Evolutionary conservation across 805 yeast genomes (phyloP), one percentile per base, ranked within the genome.

Genomic region (Barnettozyma populi): DNA sequence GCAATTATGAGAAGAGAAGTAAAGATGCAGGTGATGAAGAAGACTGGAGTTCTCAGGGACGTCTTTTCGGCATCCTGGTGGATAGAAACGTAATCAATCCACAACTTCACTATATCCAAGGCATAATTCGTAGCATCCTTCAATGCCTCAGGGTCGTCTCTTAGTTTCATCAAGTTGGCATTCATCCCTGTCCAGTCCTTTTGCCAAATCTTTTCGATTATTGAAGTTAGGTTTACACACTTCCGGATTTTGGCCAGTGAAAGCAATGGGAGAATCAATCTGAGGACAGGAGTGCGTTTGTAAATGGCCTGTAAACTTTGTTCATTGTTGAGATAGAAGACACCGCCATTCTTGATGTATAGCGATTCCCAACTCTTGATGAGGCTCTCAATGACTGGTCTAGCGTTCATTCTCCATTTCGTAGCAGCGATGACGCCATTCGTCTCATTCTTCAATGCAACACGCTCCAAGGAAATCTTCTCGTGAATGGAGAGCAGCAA

Each of bases 131-230:
- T 72, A 9, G 86, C 77, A 57, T 84, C 90, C 44, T 83, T 73
- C 43, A 84, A 67, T 5, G 83, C 81, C 52, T 83, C 88, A 44
- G 78, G 74, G 58, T 84, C 83, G 39, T 67, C 65, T 43, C 72
- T 67, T 38, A 82, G 61, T 29, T 63, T 63, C 49, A 73, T 69
- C 48, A 84, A 66, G 40, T 72, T 72, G 7, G 59, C 53, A 55
- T 81, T 82, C 89, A 86, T 82, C 0, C 73, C 77, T 14, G 62
- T 69, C 88, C 90, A 85, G 62, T 86, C 83, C 56, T 83, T 79
- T 45, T 68, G 60, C 76, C 89, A 79, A 5, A 84, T 79, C 39
- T 73, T 72, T 47, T 74, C 71, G 60, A 85, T 70, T 7, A 84
- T 73, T 4, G 86, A 82, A 0, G 88, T 76, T 41, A 84, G 59